phyloP scores from a whole-genome alignment of 768 basidiomycete genomes.

The Pleurotus cornucopiae region DNA sequence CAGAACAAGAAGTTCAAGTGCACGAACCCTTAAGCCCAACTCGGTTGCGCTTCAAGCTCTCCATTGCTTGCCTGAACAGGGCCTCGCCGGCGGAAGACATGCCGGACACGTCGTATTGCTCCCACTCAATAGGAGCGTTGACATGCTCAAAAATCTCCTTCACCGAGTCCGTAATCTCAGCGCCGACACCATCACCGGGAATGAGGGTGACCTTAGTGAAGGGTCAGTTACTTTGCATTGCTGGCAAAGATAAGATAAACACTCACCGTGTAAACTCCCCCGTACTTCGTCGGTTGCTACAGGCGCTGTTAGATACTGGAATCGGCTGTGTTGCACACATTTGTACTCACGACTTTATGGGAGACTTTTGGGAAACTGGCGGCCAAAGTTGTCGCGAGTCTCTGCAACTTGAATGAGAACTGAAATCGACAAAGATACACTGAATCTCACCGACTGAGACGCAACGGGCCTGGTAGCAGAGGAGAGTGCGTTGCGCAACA shows the following conservation, averaged over 20 bases:
- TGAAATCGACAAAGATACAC: background rate
- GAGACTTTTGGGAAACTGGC: constrained; percentile 76
- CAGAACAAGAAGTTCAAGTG: background rate
- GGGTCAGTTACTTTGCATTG: constrained; percentile 15
- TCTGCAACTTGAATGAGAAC: constrained; percentile 30
- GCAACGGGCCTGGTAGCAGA: constrained; percentile 50
- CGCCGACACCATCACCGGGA: constrained; percentile 96
- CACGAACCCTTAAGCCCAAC: constrained; percentile 91
- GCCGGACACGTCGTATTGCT: constrained; percentile 96
- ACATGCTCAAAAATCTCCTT: constrained; percentile 98
- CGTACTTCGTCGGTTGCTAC: constrained; percentile 87
- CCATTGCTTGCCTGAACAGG: constrained; percentile 97
- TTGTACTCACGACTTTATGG: constrained; percentile 45
- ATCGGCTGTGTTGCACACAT: no score
- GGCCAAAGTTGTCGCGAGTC: constrained; percentile 72
- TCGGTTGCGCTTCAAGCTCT: constrained; percentile 93
- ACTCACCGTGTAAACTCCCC: constrained; percentile 86
- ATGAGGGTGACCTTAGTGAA: constrained; percentile 83
- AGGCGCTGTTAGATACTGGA: background rate
- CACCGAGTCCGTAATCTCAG: constrained; percentile 96
- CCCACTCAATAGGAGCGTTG: constrained; percentile 99
- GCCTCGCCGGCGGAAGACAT: constrained; percentile 92
- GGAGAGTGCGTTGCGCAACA: constrained; percentile 66
- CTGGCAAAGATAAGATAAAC: constrained; percentile 8
- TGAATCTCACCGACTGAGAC: constrained; percentile 44